Evolutionary conservation across 495 filamentous ascomycete species (phyloP), one percentile per base, ranked within the genome.

Genomic region (Xylaria palmicola): DNA sequence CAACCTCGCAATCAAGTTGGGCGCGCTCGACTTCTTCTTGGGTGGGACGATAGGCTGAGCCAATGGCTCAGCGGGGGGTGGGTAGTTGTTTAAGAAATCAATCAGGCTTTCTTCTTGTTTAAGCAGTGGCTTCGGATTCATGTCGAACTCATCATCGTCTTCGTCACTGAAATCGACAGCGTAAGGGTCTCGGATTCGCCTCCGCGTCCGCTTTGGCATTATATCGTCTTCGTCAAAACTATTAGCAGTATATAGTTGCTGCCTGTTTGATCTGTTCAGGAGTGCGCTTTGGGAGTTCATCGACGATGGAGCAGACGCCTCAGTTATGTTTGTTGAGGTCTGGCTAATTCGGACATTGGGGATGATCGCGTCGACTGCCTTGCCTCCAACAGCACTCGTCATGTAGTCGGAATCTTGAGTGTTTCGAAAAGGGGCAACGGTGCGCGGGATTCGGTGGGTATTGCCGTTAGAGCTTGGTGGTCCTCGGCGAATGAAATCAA

Each of bases 401-500:
- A 74, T 70, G 40, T 91, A 88, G 56, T 94, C 90, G 27, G 90
- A 92, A 68, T 96, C 92, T 80, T 91, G 87, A 0, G 92, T 92
- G 56, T 83, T 86, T 30, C 91, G 82, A 77, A 96, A 93, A 15
- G 93, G 91, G 13, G 92, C 91, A 30, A 95, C 89, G 13, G 83
- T 82, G n/a, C 88, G 90, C 30, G 91, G 88, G 64, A 93, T 92
- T 30, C 90, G 85, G 49, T 83, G 90, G 54, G 79, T 77, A 30
- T 64, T 64, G 13, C 72, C 69, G 30, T 72, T 72, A 9, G 69
- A 69, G 53, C 74, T 78, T 0, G 86, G 85, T 7, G 93, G 88
- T 1, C 93, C 90, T 72, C 90, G 86, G 49, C 92, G 86, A 54
- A 98, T 93, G 75, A 98, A 98, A 67, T 98, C 91, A 52, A 97